These are phyloP conservation scores for Capillidium rhysosporum DNA, from an alignment of 371 early-diverging fungal genomes.

Conservation along the genomic window DNA sequence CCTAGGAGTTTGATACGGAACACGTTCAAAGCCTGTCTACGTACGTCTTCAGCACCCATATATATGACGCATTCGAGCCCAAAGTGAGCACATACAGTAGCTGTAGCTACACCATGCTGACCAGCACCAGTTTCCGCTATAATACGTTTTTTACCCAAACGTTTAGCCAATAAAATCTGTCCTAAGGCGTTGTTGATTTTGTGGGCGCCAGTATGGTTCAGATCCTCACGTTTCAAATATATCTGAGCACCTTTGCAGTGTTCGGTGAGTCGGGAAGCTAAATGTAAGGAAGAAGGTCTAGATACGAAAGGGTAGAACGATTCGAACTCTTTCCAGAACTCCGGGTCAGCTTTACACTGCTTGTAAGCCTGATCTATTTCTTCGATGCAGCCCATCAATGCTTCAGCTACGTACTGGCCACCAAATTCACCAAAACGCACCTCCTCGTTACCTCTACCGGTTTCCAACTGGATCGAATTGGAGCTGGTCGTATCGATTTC, in stretches of 20 bases:
- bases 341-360: slow-evolving; percentile 59
- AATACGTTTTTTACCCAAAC: slow-evolving; percentile 87
- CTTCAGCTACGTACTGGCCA: slow-evolving; percentile 92
- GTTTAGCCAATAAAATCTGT: slow-evolving; percentile 78
- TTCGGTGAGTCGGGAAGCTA: slow-evolving; percentile 67
- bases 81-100: slow-evolving; percentile 94
- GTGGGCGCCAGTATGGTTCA: slow-evolving; percentile 96
- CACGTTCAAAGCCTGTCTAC: slow-evolving; percentile 86
- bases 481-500: not conserved
- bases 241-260: slow-evolving; percentile 69
- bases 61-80: slow-evolving; percentile 87
- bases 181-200: slow-evolving; percentile 97
- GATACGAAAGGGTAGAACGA: slow-evolving; percentile 81
- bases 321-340: slow-evolving; percentile 76
- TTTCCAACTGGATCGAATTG: not conserved
- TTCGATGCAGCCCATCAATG: slow-evolving; percentile 75
- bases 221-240: slow-evolving; percentile 95
- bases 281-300: slow-evolving; percentile 70
- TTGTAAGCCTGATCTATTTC: slow-evolving; percentile 72
- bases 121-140: slow-evolving; percentile 98
- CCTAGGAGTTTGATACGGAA: slow-evolving; percentile 91
- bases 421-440: slow-evolving; percentile 88
- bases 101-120: slow-evolving; percentile 96
- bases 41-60: slow-evolving; percentile 92
- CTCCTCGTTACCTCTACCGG: not conserved